phyloP scores from a whole-genome alignment of 1,139 yeast species.

The Yamadazyma buinensis region DNA sequence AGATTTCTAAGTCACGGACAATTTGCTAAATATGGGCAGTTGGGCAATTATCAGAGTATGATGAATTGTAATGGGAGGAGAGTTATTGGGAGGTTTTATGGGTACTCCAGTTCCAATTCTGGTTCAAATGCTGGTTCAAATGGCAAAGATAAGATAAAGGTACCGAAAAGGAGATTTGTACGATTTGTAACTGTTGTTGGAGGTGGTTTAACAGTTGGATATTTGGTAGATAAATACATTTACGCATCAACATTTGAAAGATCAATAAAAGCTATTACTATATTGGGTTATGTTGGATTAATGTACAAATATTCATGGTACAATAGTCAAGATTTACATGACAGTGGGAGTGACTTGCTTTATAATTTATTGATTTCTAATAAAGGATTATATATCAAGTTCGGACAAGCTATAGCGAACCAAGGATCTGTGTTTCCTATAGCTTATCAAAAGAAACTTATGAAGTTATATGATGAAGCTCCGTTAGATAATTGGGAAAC shows the following conservation, averaged over 20 bases:
- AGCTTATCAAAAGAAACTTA: conserved; percentile 54
- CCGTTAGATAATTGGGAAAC: conserved; percentile 62
- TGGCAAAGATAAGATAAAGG: no score
- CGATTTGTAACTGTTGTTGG: background rate
- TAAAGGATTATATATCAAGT: conserved; percentile 70
- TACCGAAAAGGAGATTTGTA: background rate
- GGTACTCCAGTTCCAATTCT: no score
- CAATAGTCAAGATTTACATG: conserved; percentile 51
- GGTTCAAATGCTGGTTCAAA: no score
- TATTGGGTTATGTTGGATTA: conserved; percentile 49
- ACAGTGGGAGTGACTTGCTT: conserved; percentile 53
- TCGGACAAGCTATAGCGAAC: conserved; percentile 74
- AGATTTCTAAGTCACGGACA: no score
- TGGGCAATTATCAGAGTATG: no score
- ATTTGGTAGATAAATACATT: conserved; percentile 35
- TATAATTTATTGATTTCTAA: conserved; percentile 51
- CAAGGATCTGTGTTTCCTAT: conserved; percentile 66
- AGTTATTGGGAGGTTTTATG: no score
- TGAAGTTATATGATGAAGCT: conserved; percentile 63
- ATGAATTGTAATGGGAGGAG: no score
- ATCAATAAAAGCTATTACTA: conserved; percentile 48
- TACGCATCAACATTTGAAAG: conserved; percentile 51
- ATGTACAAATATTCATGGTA: conserved; percentile 53
- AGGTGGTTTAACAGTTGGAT: conserved; percentile 10
- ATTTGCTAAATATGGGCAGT: no score